Base-by-base conservation (phyloP, 129 eudicot species). In the Tagetes patula region DNA sequence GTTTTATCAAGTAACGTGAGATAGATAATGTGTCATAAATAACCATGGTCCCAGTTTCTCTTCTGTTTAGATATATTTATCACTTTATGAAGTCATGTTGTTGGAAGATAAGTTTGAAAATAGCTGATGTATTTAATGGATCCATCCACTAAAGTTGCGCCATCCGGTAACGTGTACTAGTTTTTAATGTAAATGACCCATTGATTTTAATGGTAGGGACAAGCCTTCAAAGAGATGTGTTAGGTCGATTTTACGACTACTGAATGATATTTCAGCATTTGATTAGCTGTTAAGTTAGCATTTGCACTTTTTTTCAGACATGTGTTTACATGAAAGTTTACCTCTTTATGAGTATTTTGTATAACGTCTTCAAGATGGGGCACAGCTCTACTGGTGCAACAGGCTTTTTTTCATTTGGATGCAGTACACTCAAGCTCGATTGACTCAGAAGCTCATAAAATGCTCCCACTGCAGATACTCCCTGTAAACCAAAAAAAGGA, bases 331-430 rank as follows among this genome's bases (percentile, higher is more conserved):
- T 36, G 45, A 52, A 47, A 67, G 13, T 2, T 69, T 72, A 85
- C 96, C 96, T 89, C 31, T 77, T 87, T 69, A 93, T 90, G 42
- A 93, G 87, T 65, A 93, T 93, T 63, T 90, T 93, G 69, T 89
- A 90, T 49, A 93, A 37, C 27, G 88, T 93, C 82, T 93, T 93
- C 53, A 93, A 54, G 79, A 93, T 87, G 39, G 96, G 98, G 78
- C 98, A 90, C 30, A 93, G 79, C 83, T 90, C 96, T 1, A 86
- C 98, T 0, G 90, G 98, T 63, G 96, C 96, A 6, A 93, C 98
- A 10, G 87, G 87, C 79, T 92, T 92, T 68, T 88, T 87, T 70
- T 81, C 96, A 11, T 80, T 92, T 45, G 92, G 96, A 78, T 86
- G 98, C 65, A 78, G 60, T 31, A 93, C 85, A 56, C 82, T 87